Conservation (phyloP, 106 monocot genomes). For the Dendrobium huoshanense region DNA sequence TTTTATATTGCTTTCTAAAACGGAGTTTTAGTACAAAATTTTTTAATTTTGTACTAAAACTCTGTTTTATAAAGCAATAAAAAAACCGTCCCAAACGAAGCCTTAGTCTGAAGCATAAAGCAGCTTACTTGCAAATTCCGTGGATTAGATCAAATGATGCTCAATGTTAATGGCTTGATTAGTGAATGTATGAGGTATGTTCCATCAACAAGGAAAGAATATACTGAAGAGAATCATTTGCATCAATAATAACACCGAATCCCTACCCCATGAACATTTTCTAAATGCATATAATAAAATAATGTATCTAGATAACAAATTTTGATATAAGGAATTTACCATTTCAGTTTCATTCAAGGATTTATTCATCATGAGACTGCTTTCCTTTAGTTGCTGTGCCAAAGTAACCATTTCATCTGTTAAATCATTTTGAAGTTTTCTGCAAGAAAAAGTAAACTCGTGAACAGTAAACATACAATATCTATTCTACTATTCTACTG, state of each 20-base stretch:
- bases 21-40: too few species aligned
- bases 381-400: constrained; percentile 86
- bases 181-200: too few species aligned
- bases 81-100: too few species aligned
- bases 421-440: constrained; percentile 91
- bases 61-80: too few species aligned
- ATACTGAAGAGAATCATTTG: not conserved
- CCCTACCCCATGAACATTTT: not conserved
- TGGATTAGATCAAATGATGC: too few species aligned
- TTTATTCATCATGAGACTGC: constrained; percentile 76
- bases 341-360: constrained; percentile 86
- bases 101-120: too few species aligned
- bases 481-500: not conserved
- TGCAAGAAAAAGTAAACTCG: constrained; percentile 18
- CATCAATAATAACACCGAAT: not conserved
- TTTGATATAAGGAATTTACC: constrained; percentile 20
- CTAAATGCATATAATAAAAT: not conserved
- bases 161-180: too few species aligned
- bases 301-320: not conserved
- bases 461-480: not conserved
- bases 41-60: too few species aligned
- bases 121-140: too few species aligned
- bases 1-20: too few species aligned
- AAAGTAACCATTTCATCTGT: constrained; percentile 94
- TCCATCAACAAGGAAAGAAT: not conserved